A percentile compares a stretch with the other conserved stretches of the same genome.
Evolutionary conservation across 2,329 filamentous ascomycete species (phyloP).

Genomic region (Clonostachys solani): DNA sequence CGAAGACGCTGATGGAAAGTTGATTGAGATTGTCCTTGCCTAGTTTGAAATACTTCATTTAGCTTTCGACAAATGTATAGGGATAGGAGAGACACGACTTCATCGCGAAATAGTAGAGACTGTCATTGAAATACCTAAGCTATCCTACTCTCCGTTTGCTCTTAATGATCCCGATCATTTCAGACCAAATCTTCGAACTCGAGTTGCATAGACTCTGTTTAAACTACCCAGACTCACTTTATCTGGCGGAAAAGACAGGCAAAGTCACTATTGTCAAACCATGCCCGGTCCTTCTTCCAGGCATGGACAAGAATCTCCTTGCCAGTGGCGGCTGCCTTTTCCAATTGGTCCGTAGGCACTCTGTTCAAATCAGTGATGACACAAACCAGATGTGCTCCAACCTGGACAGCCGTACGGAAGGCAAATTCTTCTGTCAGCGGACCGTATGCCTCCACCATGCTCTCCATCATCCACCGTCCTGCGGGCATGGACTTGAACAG

Average conservation of each 20-base stretch:
- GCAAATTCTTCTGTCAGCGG: conserved; percentile 39
- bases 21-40: too few species aligned
- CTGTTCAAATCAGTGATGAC: background rate
- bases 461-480: conserved; percentile 45
- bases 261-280: background rate
- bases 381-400: conserved; percentile 48
- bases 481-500: conserved; percentile 47
- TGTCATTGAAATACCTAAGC: too few species aligned
- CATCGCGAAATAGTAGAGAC: too few species aligned
- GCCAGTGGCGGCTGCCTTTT: background rate
- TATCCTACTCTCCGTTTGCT: too few species aligned
- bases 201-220: too few species aligned
- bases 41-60: too few species aligned
- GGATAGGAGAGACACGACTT: too few species aligned
- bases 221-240: too few species aligned
- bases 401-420: conserved; percentile 47
- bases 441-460: conserved; percentile 45
- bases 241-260: background rate
- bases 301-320: background rate
- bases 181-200: too few species aligned
- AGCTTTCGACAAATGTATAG: too few species aligned
- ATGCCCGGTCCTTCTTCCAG: background rate
- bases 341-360: background rate
- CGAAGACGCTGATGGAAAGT: too few species aligned
- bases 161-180: too few species aligned